Base-by-base conservation (phyloP, 768 basidiomycete species). In the Erythrobasidium yunnanense region DNA sequence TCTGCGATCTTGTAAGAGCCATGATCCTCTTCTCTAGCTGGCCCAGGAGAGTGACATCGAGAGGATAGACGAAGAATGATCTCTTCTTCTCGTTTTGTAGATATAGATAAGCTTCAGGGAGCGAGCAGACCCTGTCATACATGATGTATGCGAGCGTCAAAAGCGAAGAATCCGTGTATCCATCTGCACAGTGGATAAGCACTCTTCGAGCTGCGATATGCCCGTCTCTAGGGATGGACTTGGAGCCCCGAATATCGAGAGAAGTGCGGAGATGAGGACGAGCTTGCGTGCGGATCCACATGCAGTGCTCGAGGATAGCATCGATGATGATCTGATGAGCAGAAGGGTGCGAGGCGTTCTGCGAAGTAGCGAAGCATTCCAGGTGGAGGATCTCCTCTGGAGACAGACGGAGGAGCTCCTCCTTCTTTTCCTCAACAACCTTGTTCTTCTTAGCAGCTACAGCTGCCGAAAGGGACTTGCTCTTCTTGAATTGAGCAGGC, bases 51-150 rank as follows among this genome's bases (percentile, higher is more conserved):
- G 82, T 82, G 62, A 92, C 76, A 76, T 97, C 93, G 53, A 78
- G 79, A 65, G 84, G 83, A 76, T 95, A 95, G 56, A 96, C 88
- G 71, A 93, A 97, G 78, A 97, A 97, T 68, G 85, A 87, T 55
- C 93, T 66, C 32, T 75, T 71, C 22, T 73, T 68, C 18, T 73
- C 52, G 15, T 78, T 74, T 77, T 97, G 93, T 69, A 97, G 81
- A 74, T 90, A 85, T 32, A 96, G 79, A 78, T 93, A 96, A 5
- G 91, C 93, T 74, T 92, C 89, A 7, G 91, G 88, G 6, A 95
- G 81, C 53, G 79, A 77, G 38, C 75, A 68, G 7, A 73, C 71
- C 20, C 75, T 72, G 15, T 72, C 69, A 45, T 73, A 83, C 91
- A 97, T 96, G 68, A 95, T 78, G 55, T 93, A 82, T 69, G 84